Percentiles rank a stretch among this genome's conserved stretches.
phyloP scores from a whole-genome alignment of 2,329 filamentous ascomycete genomes.

The Tolypocladium tundrense region DNA sequence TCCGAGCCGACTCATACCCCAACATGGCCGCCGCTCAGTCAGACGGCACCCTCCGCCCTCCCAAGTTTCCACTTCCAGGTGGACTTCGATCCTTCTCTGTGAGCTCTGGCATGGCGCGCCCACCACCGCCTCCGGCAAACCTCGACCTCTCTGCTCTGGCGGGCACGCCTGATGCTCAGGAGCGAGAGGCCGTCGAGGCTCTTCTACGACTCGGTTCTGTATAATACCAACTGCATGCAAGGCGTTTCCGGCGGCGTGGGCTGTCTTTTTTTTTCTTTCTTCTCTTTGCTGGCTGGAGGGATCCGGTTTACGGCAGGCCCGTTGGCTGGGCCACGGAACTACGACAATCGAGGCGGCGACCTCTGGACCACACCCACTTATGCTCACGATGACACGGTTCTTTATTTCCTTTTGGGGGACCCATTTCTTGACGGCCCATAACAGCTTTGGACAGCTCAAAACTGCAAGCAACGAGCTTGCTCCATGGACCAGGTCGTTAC shows the following conservation, averaged over 20 bases:
- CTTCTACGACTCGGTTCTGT: constrained; percentile 72
- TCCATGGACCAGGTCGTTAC: background rate
- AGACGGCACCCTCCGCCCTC: constrained; percentile 27
- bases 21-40: constrained; percentile 46
- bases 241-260: constrained; percentile 34
- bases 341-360: constrained; percentile 20
- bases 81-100: constrained; percentile 38
- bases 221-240: constrained; percentile 47
- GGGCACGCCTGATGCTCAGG: constrained; percentile 54
- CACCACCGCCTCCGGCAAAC: constrained; percentile 39
- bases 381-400: constrained; percentile 22
- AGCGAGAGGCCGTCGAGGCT: constrained; percentile 73
- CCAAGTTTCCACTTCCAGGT: constrained; percentile 38
- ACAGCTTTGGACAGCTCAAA: background rate
- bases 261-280: constrained; percentile 1
- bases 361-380: constrained; percentile 16
- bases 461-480: background rate
- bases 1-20: constrained; percentile 58
- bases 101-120: constrained; percentile 41
- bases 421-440: background rate
- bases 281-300: constrained; percentile 4
- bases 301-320: constrained; percentile 11
- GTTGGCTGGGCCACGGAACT: constrained; percentile 19
- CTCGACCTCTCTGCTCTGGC: constrained; percentile 42
- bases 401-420: background rate